A percentile compares a stretch with the other conserved stretches of the same genome.
phyloP scores from a whole-genome alignment of 768 basidiomycete species.

The Hericium erinaceus region DNA sequence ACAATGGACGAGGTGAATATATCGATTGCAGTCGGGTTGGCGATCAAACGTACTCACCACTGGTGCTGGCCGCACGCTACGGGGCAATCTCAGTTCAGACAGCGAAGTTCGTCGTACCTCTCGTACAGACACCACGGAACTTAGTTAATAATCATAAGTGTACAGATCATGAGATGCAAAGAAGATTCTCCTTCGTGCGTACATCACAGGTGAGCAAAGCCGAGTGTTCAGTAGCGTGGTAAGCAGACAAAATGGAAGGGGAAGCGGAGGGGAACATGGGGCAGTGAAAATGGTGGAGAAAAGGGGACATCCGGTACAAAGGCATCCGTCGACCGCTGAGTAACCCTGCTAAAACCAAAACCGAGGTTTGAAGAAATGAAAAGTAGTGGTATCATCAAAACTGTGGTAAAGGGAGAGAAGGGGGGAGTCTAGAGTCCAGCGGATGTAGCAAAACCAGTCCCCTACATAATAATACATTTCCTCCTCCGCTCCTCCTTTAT shows the following conservation, averaged over 20 bases:
- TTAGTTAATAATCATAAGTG: conserved; percentile 9
- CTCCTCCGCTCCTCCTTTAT: conserved; percentile 35
- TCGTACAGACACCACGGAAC: background rate
- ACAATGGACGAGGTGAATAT: no score
- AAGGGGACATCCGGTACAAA: background rate
- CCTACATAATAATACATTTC: conserved; percentile 77
- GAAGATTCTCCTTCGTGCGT: conserved; percentile 17
- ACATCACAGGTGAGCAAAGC: conserved; percentile 16
- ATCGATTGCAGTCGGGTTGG: no score
- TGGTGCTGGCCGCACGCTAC: no score
- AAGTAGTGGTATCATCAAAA: conserved; percentile 68
- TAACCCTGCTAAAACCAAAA: conserved; percentile 10
- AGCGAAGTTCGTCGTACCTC: conserved; percentile 1
- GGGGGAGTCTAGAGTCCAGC: conserved; percentile 60
- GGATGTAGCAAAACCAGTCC: conserved; percentile 27
- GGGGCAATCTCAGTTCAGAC: background rate
- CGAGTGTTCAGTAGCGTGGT: conserved; percentile 17
- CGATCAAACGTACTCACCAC: no score
- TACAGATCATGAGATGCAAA: conserved; percentile 9
- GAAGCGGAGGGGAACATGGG: conserved; percentile 12
- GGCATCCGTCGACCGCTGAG: conserved; percentile 2
- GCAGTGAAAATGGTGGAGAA: conserved; percentile 5
- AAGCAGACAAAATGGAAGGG: conserved; percentile 10
- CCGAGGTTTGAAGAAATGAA: conserved; percentile 18
- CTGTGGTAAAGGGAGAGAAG: conserved; percentile 47